phyloP scores from a whole-genome alignment of 192 early-diverging fungal genomes.

The Spinellus fusiger region DNA sequence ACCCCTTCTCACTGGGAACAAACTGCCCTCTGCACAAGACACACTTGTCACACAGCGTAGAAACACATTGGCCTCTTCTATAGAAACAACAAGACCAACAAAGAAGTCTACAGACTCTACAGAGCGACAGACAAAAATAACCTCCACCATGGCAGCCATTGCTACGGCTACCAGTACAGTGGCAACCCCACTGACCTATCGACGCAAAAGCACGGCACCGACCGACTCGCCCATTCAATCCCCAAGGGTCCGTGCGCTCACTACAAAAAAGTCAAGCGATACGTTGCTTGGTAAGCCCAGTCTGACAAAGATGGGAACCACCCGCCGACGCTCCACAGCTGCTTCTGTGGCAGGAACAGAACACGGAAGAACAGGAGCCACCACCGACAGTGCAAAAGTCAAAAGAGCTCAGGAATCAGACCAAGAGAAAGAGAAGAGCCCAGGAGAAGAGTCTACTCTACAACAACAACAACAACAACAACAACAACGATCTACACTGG shows the following conservation, averaged over 20 bases:
- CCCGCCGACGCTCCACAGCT: not conserved
- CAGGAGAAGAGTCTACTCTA: no score
- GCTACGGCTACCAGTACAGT: not conserved
- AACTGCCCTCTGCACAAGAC: not conserved
- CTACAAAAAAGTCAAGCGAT: slow-evolving; percentile 9
- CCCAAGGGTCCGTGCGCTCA: slow-evolving; percentile 5
- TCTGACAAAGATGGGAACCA: slow-evolving; percentile 4
- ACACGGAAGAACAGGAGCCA: not conserved
- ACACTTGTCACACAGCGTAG: not conserved
- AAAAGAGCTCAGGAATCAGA: not conserved
- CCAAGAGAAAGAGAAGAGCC: no score
- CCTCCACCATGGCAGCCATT: not conserved
- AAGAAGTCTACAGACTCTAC: not conserved
- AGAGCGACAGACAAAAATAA: not conserved
- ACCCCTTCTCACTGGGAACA: not conserved
- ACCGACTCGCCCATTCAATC: not conserved
- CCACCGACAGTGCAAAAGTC: not conserved
- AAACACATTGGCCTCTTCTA: no score
- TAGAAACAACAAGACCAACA: no score
- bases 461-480: no score
- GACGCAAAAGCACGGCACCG: not conserved
- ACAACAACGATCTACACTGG: no score
- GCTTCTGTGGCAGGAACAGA: not conserved
- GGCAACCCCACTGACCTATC: no score
- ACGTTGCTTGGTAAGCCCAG: not conserved